Percentiles rank a stretch among this genome's conserved stretches.
Evolutionary conservation across 306 rosid genomes (phyloP).

Genomic region (Citrullus amarus): DNA sequence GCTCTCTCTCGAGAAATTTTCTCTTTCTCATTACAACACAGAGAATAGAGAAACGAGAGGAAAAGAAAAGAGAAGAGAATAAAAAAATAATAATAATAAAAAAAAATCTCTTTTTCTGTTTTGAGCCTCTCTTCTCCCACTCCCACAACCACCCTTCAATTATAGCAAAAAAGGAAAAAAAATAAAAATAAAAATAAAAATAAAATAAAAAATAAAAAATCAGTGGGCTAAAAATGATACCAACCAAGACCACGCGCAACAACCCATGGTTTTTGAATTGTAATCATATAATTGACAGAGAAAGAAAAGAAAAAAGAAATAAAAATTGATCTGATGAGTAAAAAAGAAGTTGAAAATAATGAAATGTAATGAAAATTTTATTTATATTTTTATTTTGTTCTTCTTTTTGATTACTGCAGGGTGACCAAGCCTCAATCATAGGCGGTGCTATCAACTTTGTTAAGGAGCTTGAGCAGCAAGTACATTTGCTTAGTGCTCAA

Average conservation of each 20-base stretch:
- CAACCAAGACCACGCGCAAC: constrained; percentile 1
- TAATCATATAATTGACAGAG: neutral
- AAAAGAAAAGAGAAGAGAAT: neutral
- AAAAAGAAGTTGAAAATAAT: constrained; percentile 1
- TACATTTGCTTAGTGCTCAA: constrained; percentile 11
- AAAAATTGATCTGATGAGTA: neutral
- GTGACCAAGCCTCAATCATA: constrained; percentile 16
- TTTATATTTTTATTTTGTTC: neutral
- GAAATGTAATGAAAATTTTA: neutral
- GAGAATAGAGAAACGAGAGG: neutral
- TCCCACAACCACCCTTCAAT: constrained; percentile 1
- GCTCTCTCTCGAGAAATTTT: neutral
- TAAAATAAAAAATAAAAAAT: neutral
- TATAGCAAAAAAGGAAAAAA: neutral
- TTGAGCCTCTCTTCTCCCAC: neutral
- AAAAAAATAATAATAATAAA: too few species aligned
- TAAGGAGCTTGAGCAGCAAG: constrained; percentile 6
- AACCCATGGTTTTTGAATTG: neutral
- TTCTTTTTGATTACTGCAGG: neutral
- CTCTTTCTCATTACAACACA: neutral
- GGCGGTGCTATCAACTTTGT: constrained; percentile 13
- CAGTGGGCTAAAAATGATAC: constrained; percentile 7
- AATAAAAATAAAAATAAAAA: too few species aligned
- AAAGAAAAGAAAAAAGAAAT: neutral
- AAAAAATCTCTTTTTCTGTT: neutral